Evolutionary conservation across 2,329 filamentous ascomycete genomes (phyloP).

Genomic region (Sporothrix pseudoabietina): DNA sequence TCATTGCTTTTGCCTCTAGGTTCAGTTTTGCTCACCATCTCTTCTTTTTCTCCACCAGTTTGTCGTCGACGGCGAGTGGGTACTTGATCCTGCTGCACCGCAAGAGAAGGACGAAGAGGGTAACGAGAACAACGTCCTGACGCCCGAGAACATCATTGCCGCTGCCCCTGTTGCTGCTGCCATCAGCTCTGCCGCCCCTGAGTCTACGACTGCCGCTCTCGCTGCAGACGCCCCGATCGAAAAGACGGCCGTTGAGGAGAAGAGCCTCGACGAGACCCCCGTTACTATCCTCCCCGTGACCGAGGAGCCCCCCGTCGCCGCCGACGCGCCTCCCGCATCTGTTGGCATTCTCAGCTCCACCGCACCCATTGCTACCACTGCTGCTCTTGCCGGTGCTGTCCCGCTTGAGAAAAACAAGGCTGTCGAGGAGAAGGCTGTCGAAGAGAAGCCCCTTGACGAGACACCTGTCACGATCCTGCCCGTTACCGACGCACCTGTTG

Average conservation of each 20-base stretch:
- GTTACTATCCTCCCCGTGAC: slow-evolving; percentile 4
- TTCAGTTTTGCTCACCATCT: not conserved
- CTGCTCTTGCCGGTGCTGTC: slow-evolving; percentile 49
- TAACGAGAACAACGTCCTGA: slow-evolving; percentile 92
- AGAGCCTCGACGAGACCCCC: not conserved
- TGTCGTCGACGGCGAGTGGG: slow-evolving; percentile 91
- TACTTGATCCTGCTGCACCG: slow-evolving; percentile 75
- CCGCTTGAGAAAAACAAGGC: slow-evolving; percentile 54
- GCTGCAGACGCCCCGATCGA: slow-evolving; percentile 63
- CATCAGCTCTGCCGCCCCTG: slow-evolving; percentile 16
- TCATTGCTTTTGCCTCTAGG: not conserved
- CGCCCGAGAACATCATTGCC: slow-evolving; percentile 66
- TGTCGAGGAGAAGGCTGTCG: slow-evolving; percentile 42
- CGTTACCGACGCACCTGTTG: slow-evolving; percentile 3
- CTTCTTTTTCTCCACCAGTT: slow-evolving; percentile 60
- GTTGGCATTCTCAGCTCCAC: slow-evolving; percentile 38
- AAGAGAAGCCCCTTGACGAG: slow-evolving; percentile 41
- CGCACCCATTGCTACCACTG: slow-evolving; percentile 3
- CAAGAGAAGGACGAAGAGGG: slow-evolving; percentile 80
- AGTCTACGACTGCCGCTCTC: slow-evolving; percentile 9
- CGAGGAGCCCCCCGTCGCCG: slow-evolving; percentile 18
- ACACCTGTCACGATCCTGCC: not conserved
- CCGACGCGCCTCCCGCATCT: slow-evolving; percentile 49
- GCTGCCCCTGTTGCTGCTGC: slow-evolving; percentile 49
- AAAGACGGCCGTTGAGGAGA: slow-evolving; percentile 34